phyloP scores from a whole-genome alignment of 805 yeast genomes.

The Ogataea nakhonphanomensis region DNA sequence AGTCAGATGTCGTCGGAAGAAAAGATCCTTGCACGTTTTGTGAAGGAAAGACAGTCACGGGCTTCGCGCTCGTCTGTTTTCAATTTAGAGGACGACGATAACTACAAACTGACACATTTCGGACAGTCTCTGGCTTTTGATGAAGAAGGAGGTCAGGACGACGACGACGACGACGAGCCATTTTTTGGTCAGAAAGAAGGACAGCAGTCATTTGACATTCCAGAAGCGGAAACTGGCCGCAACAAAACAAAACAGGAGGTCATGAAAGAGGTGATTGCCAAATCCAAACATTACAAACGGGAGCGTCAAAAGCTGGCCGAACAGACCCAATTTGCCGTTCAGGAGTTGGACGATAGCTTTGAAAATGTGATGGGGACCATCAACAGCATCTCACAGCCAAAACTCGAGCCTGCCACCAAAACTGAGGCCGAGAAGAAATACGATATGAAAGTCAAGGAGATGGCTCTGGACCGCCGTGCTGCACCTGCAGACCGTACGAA shows the following conservation, averaged over 20 bases:
- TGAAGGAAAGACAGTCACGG: constrained; percentile 74
- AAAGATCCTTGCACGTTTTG: constrained; percentile 91
- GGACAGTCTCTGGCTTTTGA: constrained; percentile 64
- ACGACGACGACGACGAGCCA: constrained; percentile 27
- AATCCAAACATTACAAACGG: constrained; percentile 72
- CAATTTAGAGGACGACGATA: constrained; percentile 69
- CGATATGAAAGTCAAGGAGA: constrained; percentile 62
- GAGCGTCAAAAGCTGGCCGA: constrained; percentile 69
- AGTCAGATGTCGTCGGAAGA: constrained; percentile 75
- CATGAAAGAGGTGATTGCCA: constrained; percentile 81
- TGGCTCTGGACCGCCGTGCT: constrained; percentile 69
- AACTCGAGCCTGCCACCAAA: constrained; percentile 32
- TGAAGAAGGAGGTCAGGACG: constrained; percentile 32
- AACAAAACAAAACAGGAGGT: constrained; percentile 81
- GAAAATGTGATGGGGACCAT: constrained; percentile 55
- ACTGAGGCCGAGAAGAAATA: constrained; percentile 48
- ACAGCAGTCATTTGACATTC: constrained; percentile 31
- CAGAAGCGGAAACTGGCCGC: constrained; percentile 38
- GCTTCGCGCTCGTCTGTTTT: constrained; percentile 58
- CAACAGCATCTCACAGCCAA: constrained; percentile 27
- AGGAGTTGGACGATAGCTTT: constrained; percentile 69
- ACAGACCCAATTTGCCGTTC: constrained; percentile 55
- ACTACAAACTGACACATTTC: constrained; percentile 68
- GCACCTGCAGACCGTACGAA: constrained; percentile 80
- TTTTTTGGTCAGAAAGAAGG: constrained; percentile 35